A percentile compares a stretch with the other conserved stretches of the same genome.
Conservation (phyloP, 129 eudicot species). For the Flaveria linearis region DNA sequence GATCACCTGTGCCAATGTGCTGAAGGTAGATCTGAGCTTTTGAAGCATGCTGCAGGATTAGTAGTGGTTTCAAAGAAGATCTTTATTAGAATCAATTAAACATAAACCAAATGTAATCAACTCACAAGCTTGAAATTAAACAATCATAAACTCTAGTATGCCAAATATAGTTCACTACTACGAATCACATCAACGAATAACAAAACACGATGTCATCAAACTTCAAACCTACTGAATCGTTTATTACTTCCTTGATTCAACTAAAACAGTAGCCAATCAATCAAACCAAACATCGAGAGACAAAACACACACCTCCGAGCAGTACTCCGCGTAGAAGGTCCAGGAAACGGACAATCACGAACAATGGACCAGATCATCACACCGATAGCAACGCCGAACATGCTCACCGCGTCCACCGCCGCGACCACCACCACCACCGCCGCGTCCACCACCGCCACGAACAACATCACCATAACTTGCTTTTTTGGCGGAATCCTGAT, state of each 20-base stretch:
- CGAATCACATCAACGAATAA: too few relatives aligned
- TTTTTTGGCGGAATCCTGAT: conserved; percentile 27
- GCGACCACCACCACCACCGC: conserved; percentile 29
- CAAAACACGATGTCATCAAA: not conserved
- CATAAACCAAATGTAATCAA: not conserved
- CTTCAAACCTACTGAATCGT: not conserved
- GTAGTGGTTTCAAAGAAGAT: too few relatives aligned
- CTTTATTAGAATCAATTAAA: not conserved
- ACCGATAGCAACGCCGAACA: conserved; percentile 19
- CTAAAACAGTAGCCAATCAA: not conserved
- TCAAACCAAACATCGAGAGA: not conserved
- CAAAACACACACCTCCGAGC: conserved; percentile 8
- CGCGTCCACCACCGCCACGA: conserved; percentile 11
- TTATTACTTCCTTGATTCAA: not conserved
- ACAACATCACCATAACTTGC: not conserved
- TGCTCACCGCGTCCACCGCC: conserved; percentile 7
- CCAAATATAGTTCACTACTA: not conserved
- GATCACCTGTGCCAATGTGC: too few relatives aligned
- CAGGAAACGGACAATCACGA: conserved; percentile 31
- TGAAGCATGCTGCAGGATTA: too few relatives aligned
- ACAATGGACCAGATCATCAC: conserved; percentile 23
- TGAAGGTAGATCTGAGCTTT: too few relatives aligned
- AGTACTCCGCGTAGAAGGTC: not conserved
- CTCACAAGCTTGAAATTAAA: not conserved
- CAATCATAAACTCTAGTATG: not conserved